Percentiles rank a stretch among this genome's conserved stretches.
Evolutionary conservation across 345 rosid genomes (phyloP).

Genomic region (Clarkia xantiana): DNA sequence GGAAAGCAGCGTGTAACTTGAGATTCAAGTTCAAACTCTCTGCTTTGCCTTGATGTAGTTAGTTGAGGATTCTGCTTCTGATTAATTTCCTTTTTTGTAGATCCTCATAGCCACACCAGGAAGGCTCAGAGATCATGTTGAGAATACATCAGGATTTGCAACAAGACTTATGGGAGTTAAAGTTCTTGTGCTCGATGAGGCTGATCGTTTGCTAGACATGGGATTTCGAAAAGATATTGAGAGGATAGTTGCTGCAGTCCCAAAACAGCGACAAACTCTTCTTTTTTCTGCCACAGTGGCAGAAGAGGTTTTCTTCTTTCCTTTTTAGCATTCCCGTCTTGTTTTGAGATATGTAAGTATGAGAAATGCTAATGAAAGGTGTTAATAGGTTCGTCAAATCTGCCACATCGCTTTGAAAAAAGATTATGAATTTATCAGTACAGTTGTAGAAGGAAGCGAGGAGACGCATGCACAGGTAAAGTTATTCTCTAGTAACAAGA

Average conservation of each 20-base stretch:
- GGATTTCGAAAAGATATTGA: constrained; percentile 92
- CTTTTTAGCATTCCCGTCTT: neutral
- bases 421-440: constrained; percentile 78
- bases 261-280: constrained; percentile 88
- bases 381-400: constrained; percentile 76
- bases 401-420: constrained; percentile 72
- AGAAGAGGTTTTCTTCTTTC: constrained; percentile 44
- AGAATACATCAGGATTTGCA: constrained; percentile 95
- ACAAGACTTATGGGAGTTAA: constrained; percentile 83
- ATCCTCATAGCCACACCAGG: constrained; percentile 98
- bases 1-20: too few species aligned
- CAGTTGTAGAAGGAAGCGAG: constrained; percentile 75
- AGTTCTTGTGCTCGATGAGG: constrained; percentile 94
- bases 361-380: constrained; percentile 5
- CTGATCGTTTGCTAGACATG: constrained; percentile 92
- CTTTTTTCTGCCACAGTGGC: constrained; percentile 92
- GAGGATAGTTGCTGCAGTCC: constrained; percentile 68
- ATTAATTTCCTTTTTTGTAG: constrained; percentile 22
- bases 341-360: neutral
- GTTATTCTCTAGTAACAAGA: neutral
- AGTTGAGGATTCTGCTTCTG: neutral
- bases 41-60: too few species aligned
- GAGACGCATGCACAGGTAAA: constrained; percentile 84
- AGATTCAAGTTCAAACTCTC: too few species aligned
- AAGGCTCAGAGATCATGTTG: constrained; percentile 85